Evolutionary conservation across 2,329 filamentous ascomycete species (phyloP), one percentile per base, ranked within the genome.

Genomic region (Phyllosticta citrichinensis): DNA sequence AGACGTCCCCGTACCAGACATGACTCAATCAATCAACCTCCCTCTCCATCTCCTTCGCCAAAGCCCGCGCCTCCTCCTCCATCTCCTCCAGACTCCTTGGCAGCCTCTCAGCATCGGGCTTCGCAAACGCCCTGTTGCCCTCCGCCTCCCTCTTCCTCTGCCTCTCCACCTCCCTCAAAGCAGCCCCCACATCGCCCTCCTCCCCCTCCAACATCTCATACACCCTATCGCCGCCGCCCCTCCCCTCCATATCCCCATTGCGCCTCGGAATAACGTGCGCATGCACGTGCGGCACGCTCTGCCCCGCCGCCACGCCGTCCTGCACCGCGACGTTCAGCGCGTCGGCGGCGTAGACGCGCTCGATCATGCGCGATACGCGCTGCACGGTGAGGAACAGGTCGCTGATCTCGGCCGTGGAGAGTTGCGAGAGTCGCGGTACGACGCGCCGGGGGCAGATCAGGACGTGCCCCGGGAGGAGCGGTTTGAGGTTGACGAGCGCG

Each of bases 261-360:
- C 78, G 78, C 40, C 92, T 79, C 20, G 92, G 92, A 59, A 97
- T 93, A 56, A 97, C 83, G 76, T 99, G 94, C 25, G 91, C 88
- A 76, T 99, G 94, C 14, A 97, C 85, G 76, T 99, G 94, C 9
- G 90, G 81, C 53, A 99, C 93, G 62, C 91, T 96, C 81, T 99
- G 94, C 0, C 94, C 94, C 0, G 94, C 91, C 63, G 91, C 90
- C 33, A 80, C 78, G 20, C 94, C 94, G 73, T 99, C 94, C 73
- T 99, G 94, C n/a, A 99, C 83, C 0, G 93, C 92, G 56, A 99
- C 86, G 71, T 96, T 97, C 76, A 97, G 87, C 63, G 89, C 88
- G 10, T 89, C 85, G 5, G 85, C 87, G 35, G 81, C 70, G 71
- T 82, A 81, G 64, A 85, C 73, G 30, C 79, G 78, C 68, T 83